Base-by-base conservation (phyloP, 805 yeast species). In the Wickerhamiella dianesei region DNA sequence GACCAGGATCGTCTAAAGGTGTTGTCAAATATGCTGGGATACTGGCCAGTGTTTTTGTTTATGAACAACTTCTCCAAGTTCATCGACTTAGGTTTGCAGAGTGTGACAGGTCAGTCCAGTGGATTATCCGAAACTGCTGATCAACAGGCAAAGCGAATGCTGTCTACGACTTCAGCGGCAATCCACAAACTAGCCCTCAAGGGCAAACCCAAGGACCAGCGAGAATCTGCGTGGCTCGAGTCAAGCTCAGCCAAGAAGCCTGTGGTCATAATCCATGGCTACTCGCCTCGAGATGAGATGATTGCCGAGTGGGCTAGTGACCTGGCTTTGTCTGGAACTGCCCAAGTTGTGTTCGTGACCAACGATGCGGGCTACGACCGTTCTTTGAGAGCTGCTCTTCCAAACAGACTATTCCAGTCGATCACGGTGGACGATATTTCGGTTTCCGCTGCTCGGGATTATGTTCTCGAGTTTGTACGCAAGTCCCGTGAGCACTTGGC, bases 21-120 rank as follows among this genome's bases (percentile, higher is more conserved):
- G 6, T 74, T 85, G 17, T 86, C 97, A 0, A 67, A 66, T 21
- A 85, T 84, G 60, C 58, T 87, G 21, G 98, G 98, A 0, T 92
- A 92, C 63, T 85, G 76, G 68, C 98, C 98, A 0, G 80, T 85
- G 4, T 92, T 92, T 62, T 83, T 96, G 19, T 89, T 96, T 95
- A 66, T 88, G 50, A 85, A 85, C 61, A 75, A 82, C 2, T 66
- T 88, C 12, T 77, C 95, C 0, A 76, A 78, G 48, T 79, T 87
- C 49, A 66, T 85, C 42, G 98, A 92, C 64, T 70, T 92, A 56
- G 85, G 80, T 46, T 82, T 83, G 17, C 95, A 86, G 59, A 89
- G 96, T 48, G 62, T 89, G 39, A 86, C 95, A 0, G 98, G 97
- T 1, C 96, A 87, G 60, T 21, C 45, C 1, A 47, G 59, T 41